These are phyloP conservation scores for Stemphylium lycopersici DNA, from an alignment of 2,329 filamentous ascomycete species.

Conservation along the genomic window DNA sequence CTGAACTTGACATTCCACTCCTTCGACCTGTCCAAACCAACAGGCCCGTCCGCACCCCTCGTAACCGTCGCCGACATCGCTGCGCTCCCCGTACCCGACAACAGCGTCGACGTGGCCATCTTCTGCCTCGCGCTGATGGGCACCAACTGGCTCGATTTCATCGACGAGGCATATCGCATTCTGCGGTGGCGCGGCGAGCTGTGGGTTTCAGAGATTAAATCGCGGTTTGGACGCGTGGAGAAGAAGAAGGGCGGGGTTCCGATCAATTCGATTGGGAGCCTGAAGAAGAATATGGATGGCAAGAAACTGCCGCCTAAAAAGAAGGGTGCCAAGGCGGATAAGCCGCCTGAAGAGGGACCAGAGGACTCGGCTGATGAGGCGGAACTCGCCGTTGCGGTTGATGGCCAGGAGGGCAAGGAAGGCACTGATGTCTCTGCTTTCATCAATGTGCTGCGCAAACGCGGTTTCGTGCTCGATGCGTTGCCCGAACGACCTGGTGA, in stretches of 20 bases:
- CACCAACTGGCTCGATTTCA: constrained; percentile 96
- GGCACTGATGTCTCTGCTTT: constrained; percentile 90
- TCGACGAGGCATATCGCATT: constrained; percentile 93
- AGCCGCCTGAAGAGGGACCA: constrained; percentile 55
- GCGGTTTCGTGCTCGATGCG: constrained; percentile 79
- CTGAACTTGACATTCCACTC: constrained; percentile 78
- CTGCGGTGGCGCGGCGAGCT: constrained; percentile 93
- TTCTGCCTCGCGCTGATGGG: constrained; percentile 99
- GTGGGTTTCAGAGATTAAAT: constrained; percentile 97
- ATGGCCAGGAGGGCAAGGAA: constrained; percentile 67
- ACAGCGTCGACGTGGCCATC: constrained; percentile 81
- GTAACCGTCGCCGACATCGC: constrained; percentile 92
- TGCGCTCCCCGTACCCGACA: constrained; percentile 75
- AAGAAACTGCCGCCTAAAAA: constrained; percentile 17
- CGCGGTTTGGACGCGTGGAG: constrained; percentile 74
- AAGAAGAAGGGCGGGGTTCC: constrained; percentile 54
- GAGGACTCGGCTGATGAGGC: constrained; percentile 63
- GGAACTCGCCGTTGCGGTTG: constrained; percentile 67
- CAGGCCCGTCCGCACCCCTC: constrained; percentile 71
- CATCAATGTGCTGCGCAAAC: constrained; percentile 76
- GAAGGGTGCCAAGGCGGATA: constrained; percentile 52
- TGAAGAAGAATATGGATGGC: constrained; percentile 36
- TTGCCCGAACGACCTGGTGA: constrained; percentile 60
- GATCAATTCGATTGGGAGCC: constrained; percentile 69
- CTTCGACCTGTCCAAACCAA: constrained; percentile 84